A percentile compares a stretch with the other conserved stretches of the same genome.
phyloP scores from a whole-genome alignment of 305 asterid genomes.

The Fraxinus albicans region DNA sequence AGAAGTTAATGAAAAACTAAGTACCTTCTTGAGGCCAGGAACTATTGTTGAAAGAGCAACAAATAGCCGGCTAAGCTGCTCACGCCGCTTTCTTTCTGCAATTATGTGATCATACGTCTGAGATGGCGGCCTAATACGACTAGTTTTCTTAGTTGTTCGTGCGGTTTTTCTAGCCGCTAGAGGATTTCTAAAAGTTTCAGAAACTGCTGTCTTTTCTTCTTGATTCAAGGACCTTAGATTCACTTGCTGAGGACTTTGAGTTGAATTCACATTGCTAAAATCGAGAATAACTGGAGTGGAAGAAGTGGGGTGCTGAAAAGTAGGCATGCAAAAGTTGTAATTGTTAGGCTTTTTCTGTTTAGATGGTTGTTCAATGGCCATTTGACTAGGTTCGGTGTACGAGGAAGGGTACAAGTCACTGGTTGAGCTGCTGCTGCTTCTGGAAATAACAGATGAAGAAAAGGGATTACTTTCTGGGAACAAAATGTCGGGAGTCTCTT shows the following conservation, averaged over 20 bases:
- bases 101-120: constrained; percentile 51
- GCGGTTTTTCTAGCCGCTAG: constrained; percentile 21
- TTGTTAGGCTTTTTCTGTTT: not conserved
- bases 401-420: constrained; percentile 14
- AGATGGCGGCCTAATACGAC: constrained; percentile 43
- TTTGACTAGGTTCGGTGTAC: not conserved
- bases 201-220: constrained; percentile 20
- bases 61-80: constrained; percentile 54
- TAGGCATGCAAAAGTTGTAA: not conserved
- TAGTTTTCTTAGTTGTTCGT: constrained; percentile 26
- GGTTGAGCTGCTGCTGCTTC: constrained; percentile 15
- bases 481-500: constrained; percentile 16
- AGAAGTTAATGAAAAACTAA: not conserved
- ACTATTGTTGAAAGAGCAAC: constrained; percentile 56
- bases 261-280: constrained; percentile 29
- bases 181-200: constrained; percentile 18
- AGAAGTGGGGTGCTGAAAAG: not conserved
- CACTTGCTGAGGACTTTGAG: constrained; percentile 14
- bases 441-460: constrained; percentile 9
- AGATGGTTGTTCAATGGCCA: not conserved
- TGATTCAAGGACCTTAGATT: not conserved
- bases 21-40: constrained; percentile 59
- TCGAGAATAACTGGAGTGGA: constrained; percentile 30
- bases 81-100: constrained; percentile 60
- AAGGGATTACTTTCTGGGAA: constrained; percentile 17